phyloP scores from a whole-genome alignment of 2,329 filamentous ascomycete species.

The Sclerotiophoma versabilis region DNA sequence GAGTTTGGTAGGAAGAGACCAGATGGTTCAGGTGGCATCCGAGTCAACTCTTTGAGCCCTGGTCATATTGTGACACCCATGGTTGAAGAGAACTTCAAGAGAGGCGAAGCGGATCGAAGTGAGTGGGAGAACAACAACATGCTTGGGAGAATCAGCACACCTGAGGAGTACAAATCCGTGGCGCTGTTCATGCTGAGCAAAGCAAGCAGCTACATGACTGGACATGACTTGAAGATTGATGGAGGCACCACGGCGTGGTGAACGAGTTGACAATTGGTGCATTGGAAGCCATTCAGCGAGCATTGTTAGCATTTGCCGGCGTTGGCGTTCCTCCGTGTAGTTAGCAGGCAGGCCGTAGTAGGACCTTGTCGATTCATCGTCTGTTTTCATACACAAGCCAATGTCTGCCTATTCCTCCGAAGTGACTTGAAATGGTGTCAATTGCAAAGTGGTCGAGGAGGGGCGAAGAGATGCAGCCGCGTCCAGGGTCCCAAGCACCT shows the following conservation, averaged over 20 bases:
- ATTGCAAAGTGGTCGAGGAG: not conserved
- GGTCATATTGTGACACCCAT: constrained; percentile 83
- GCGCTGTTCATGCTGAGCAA: constrained; percentile 45
- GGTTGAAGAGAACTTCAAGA: constrained; percentile 78
- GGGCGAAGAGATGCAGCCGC: not conserved
- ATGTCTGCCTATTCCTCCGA: not conserved
- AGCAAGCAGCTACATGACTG: constrained; percentile 49
- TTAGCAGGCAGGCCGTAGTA: too few species aligned
- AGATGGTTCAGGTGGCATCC: constrained; percentile 68
- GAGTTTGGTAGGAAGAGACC: constrained; percentile 63
- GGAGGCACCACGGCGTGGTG: constrained; percentile 47
- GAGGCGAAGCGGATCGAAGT: constrained; percentile 67
- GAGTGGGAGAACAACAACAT: constrained; percentile 85
- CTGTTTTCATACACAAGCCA: not conserved
- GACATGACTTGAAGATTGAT: constrained; percentile 43
- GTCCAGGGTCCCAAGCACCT: constrained; percentile 15
- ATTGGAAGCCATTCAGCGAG: not conserved
- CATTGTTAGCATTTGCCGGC: not conserved
- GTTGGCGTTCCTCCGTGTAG: not conserved
- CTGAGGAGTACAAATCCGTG: constrained; percentile 47
- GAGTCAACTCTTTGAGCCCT: constrained; percentile 80
- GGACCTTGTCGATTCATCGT: too few species aligned
- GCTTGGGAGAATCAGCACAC: constrained; percentile 60
- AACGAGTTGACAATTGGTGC: not conserved
- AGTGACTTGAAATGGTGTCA: not conserved